Evolutionary conservation across 805 yeast genomes (phyloP), one percentile per base, ranked within the genome.

Genomic region (Torulaspora gathmanii): DNA sequence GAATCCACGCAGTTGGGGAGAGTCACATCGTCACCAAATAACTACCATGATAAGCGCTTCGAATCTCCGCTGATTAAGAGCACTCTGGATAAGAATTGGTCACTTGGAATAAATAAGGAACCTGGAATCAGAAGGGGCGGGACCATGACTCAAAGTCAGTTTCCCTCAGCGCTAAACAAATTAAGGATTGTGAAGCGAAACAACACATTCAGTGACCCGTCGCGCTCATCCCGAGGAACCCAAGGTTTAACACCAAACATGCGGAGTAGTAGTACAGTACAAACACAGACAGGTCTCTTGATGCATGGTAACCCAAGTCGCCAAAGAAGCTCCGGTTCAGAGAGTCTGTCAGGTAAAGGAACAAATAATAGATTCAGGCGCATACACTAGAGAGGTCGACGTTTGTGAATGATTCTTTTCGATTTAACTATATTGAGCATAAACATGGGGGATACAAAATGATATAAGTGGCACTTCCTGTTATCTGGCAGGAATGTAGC

Each of bases 141-240:
- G 2, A 19, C 25, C 9, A 25, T 30, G 26, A 23, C 13, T 25
- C 38, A 43, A 23, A 37, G 28, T 28, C 49, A 45, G 27, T 52
- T 58, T 17, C 64, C 65, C 6, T 44, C 45, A 4, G 56, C 63
- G 3, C 50, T 60, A 19, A 58, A 58, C 16, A 56, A 53, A 35
- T 40, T 61, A 25, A 50, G 53, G 38, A 50, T 60, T 4, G 46
- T 47, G 4, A 61, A 51, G 41, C 46, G 64, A 38, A 54, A 55
- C 40, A 55, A 47, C 42, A 60, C 64, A 0, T 47, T 47, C 8
- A 51, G 36, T 36, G 44, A 38, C 26, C 13, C 39, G 9, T 29
- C 40, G n/a, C 30, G 29, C 3, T 36, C 53, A 16, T 35, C 46
- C 8, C 45, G 48, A 25, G 54, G 52, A 11, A 49, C 42, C 15